These are phyloP conservation scores for Wickerhamomyces chambardii DNA, from an alignment of 805 yeast genomes.

Conservation along the genomic window DNA sequence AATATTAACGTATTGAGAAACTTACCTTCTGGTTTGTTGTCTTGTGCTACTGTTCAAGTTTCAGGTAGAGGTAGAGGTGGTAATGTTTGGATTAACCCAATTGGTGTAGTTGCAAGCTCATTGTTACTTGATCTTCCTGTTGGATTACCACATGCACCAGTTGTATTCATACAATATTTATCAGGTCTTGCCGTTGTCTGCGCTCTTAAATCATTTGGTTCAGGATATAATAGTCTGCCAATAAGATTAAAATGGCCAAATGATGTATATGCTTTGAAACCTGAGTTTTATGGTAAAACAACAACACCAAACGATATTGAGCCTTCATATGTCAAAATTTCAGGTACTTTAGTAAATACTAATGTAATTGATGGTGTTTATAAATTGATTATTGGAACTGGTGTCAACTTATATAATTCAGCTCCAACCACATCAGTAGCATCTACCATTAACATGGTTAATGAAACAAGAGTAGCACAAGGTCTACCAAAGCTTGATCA, in stretches of 20 bases:
- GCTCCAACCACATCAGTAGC: slow-evolving; percentile 92
- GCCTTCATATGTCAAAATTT: slow-evolving; percentile 63
- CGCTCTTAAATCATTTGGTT: slow-evolving; percentile 52
- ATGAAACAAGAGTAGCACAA: slow-evolving; percentile 33
- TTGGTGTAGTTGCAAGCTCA: slow-evolving; percentile 83
- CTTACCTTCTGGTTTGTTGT: slow-evolving; percentile 60
- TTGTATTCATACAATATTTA: slow-evolving; percentile 83
- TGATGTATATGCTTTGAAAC: slow-evolving; percentile 72
- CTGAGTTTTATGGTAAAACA: slow-evolving; percentile 40
- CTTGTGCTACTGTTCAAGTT: slow-evolving; percentile 75
- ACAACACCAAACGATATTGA: slow-evolving; percentile 42
- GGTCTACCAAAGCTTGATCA: slow-evolving; percentile 23
- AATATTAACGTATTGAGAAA: slow-evolving; percentile 50
- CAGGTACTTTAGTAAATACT: slow-evolving; percentile 82
- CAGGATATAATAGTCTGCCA: slow-evolving; percentile 69
- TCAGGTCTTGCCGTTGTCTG: slow-evolving; percentile 77
- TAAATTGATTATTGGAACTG: slow-evolving; percentile 74
- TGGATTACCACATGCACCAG: slow-evolving; percentile 37
- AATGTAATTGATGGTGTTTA: slow-evolving; percentile 52
- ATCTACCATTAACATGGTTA: slow-evolving; percentile 52
- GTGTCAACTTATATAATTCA: slow-evolving; percentile 74
- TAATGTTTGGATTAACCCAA: slow-evolving; percentile 91
- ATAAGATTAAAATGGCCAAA: slow-evolving; percentile 94
- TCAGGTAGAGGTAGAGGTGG: slow-evolving; percentile 94
- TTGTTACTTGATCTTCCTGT: slow-evolving; percentile 48